Base-by-base conservation (phyloP, 129 eudicot genomes). In the Mikania micrantha region DNA sequence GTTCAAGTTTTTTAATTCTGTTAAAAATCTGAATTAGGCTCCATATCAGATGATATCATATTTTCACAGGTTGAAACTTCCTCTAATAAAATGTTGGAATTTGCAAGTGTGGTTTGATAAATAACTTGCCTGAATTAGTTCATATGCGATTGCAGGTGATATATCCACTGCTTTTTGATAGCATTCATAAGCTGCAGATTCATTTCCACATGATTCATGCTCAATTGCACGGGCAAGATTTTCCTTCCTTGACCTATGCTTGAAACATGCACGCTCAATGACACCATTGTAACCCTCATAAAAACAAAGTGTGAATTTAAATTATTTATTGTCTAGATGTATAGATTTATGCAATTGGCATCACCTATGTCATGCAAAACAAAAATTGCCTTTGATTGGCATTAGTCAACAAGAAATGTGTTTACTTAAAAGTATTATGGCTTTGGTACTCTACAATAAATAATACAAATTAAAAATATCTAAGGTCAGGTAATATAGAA, bases 81-180 rank as follows among this genome's bases (percentile, higher is more conserved):
- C 40, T 16, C 22, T 49, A 19, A 32, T 19, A 19, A 4, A 34
- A 50, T 49, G 25, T 71, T 60, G 61, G 36, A 42, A 21, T 19
- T 24, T 61, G 29, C 39, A 50, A 63, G 36, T 24, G 50, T 36
- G 40, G 11, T 52, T 39, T 0, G 2, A 9, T 48, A 9, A 22
- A 20, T 44, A 12, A 45, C 27, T 28, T 63, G 86, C 98, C 98
- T 93, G 98, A 35, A 93, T 93, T 53, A 93, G 73, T 59, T 86
- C 92, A 67, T 82, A 78, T 41, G 96, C 99, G 29, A 93, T 73
- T 70, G 85, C 73, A 77, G 99, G 99, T 45, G 99, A 89, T 67
- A 93, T 85, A 66, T 93, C 99, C 12, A 93, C 99, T 40, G 99
- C 99, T 80, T 93, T 93, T 73, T 87, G 95, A 75, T 89, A 93